Evolutionary conservation across 805 yeast species (phyloP), one percentile per base, ranked within the genome.

Genomic region (Wickerhamomyces tratensis): DNA sequence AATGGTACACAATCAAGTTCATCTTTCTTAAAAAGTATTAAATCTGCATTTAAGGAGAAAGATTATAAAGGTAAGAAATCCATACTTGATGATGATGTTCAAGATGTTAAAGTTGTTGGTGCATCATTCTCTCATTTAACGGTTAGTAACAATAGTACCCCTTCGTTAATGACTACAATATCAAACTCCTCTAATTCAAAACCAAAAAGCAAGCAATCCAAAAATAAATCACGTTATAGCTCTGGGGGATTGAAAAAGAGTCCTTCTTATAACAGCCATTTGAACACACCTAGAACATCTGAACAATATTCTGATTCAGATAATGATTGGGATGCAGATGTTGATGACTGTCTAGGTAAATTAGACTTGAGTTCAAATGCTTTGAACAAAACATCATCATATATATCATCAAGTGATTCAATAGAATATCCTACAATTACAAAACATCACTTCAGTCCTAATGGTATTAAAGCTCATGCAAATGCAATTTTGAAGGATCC

Each of bases 281-380:
- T 25, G 39, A 39, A 39, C 25, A 45, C 54, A 25, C 61, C 59
- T 7, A 57, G 62, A 38, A 55, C 51, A 37, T 60, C 64, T 31
- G 57, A 47, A 39, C 61, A 59, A 43, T 82, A 81, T 55, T 67
- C 78, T 37, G 95, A 88, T 56, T 65, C 81, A 44, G 96, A 88
- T 58, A 95, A 85, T 51, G 96, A 87, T 61, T 88, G 96, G 96
- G 91, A 87, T 59, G 94, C 91, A 11, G 82, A 79, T 37, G 79
- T 74, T 43, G 77, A 73, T 38, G 68, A 65, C 46, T 61, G 54
- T 6, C 37, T 55, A 12, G 39, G 9, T 46, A 51, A 4, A 49
- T 48, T 7, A 45, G 43, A 51, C 45, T 62, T 50, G 46, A 58
- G 46, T 61, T 67, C 52, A 39, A 57, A 51, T 37, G 61, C 61